These are phyloP conservation scores for Discostella stelligeroides DNA, from an alignment of 108 stramenopile genomes.

Conservation along the genomic window DNA sequence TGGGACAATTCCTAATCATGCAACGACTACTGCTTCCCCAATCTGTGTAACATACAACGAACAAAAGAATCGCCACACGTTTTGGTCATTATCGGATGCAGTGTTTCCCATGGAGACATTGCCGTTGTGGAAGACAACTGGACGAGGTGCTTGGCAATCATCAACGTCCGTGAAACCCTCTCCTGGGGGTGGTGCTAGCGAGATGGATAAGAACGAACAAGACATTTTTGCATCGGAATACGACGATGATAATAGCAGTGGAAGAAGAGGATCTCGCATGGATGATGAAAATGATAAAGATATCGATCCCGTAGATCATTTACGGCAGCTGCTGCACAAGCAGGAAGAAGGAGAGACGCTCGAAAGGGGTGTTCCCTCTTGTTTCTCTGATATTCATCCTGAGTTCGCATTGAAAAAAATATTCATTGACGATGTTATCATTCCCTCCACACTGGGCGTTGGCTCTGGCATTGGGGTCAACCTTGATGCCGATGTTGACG, in stretches of 20 bases:
- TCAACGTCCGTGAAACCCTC: too few species aligned
- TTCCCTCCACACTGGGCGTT: not conserved
- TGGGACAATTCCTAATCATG: not conserved
- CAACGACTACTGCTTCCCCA: not conserved
- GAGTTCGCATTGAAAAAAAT: slow-evolving; percentile 34
- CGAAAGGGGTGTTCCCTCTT: slow-evolving; percentile 14
- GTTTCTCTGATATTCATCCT: slow-evolving; percentile 47
- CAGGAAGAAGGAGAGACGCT: too few species aligned
- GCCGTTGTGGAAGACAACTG: slow-evolving; percentile 51
- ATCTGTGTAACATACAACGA: slow-evolving; percentile 53
- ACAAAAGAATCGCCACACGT: slow-evolving; percentile 19
- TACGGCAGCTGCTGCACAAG: not conserved
- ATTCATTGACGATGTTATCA: slow-evolving; percentile 18
- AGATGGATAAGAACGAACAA: too few species aligned
- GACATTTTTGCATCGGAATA: too few species aligned
- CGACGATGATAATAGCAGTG: too few species aligned
- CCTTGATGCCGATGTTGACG: slow-evolving; percentile 4
- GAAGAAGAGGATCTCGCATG: too few species aligned
- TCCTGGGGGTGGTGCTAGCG: too few species aligned
- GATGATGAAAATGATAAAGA: slow-evolving; percentile 4
- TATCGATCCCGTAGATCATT: not conserved
- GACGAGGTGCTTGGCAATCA: slow-evolving; percentile 23
- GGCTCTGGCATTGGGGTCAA: not conserved
- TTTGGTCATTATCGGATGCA: slow-evolving; percentile 39
- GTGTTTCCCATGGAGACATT: slow-evolving; percentile 16